Evolutionary conservation across 2,329 filamentous ascomycete genomes (phyloP), one percentile per base, ranked within the genome.

Genomic region (Colletotrichum acutatum): DNA sequence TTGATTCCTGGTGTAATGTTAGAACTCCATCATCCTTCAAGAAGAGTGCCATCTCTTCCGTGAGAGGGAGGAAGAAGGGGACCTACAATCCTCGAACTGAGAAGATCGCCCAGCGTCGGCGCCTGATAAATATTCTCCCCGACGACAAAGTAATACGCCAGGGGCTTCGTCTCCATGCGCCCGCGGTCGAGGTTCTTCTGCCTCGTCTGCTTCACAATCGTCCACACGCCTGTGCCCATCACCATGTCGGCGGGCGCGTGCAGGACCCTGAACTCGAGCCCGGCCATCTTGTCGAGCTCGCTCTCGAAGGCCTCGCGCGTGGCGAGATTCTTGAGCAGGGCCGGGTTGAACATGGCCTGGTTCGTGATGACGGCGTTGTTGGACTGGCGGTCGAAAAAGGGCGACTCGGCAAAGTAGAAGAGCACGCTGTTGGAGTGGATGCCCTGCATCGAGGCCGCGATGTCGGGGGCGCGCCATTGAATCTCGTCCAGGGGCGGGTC

Each of bases 81-180:
- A 79, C 85, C 58, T 80, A 92, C 90, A 76, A 92, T 86, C 76
- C 90, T 83, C 62, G 88, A 88, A 59, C 86, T 87, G 14, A 93
- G 78, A 9, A 92, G 86, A 77, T 92, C 90, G 2, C 86, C 87
- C 28, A 92, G 76, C 1, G 87, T 88, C 2, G 91, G 90, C 9
- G 91, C 90, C 87, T 90, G 90, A 78, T 92, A 93, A 4, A 93
- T 88, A 66, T 92, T 90, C 75, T 91, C 89, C 0, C 90, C 90
- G 1, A 91, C 86, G 2, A 93, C 86, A 77, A 91, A 93, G 78
- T 92, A 93, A 2, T 87, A 87, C 5, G 87, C 84, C 52, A 91
- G 87, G 0, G 92, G 85, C 2, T 82, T 88, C 30, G 93, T 84
- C 73, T 91, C 90, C 75, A 91, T 90, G 28, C 67, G 42, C 30